These are phyloP conservation scores for Fusarium circinatum DNA, from an alignment of 2,329 filamentous ascomycete species.

Conservation along the genomic window DNA sequence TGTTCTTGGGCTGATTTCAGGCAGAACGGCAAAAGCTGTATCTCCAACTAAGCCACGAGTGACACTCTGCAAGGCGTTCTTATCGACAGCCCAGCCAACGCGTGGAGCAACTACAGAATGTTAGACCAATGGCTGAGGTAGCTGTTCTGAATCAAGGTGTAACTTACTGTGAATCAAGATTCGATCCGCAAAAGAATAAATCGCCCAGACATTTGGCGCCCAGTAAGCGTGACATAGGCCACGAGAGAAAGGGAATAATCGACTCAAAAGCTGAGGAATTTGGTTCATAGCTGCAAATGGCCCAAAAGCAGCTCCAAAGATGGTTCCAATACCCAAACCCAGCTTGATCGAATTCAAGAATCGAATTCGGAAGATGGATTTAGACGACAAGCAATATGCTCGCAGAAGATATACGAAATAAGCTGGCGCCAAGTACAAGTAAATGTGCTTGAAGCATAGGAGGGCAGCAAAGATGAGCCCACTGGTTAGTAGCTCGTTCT, in stretches of 20 bases:
- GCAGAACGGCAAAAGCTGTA: constrained; percentile 91
- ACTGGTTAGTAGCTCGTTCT: constrained; percentile 78
- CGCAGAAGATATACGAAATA: constrained; percentile 96
- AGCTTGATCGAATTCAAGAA: constrained; percentile 87
- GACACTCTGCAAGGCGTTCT: constrained; percentile 83
- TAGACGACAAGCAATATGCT: constrained; percentile 84
- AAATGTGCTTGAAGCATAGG: constrained; percentile 97
- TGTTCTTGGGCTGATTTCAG: constrained; percentile 80
- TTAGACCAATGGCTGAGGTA: constrained; percentile 16
- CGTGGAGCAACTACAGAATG: constrained; percentile 76
- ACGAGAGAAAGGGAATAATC: constrained; percentile 92
- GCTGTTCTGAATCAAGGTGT: neutral
- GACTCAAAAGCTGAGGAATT: constrained; percentile 81
- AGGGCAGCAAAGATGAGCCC: constrained; percentile 86
- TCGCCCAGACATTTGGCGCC: constrained; percentile 96
- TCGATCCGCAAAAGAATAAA: constrained; percentile 92
- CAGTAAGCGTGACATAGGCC: constrained; percentile 98
- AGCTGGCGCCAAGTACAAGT: constrained; percentile 93
- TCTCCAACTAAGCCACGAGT: constrained; percentile 94
- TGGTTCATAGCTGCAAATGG: constrained; percentile 87
- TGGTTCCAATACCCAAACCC: constrained; percentile 73
- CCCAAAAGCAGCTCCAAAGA: constrained; percentile 86
- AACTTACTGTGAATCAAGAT: constrained; percentile 79
- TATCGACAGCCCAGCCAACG: constrained; percentile 77
- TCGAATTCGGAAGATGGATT: constrained; percentile 78